A percentile compares a stretch with the other conserved stretches of the same genome.
phyloP scores from a whole-genome alignment of 208 protist genomes.

The Crithidia acanthocephali region DNA sequence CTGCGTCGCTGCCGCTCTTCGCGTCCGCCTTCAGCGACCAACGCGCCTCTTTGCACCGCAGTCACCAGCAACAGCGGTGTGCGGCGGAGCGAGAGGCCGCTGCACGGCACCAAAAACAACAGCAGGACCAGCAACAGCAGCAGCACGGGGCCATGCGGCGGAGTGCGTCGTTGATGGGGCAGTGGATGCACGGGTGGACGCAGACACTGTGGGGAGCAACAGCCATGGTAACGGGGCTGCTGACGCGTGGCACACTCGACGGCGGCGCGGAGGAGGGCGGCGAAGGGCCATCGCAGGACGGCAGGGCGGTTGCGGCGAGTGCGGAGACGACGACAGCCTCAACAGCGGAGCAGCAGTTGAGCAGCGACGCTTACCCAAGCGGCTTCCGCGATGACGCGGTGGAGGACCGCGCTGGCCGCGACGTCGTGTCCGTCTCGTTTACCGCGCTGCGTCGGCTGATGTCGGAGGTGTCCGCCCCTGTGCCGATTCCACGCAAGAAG shows the following conservation, averaged over 20 bases:
- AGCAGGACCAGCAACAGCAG: slow-evolving; percentile 6
- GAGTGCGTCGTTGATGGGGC: neutral
- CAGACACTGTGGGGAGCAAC: slow-evolving; percentile 2
- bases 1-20: slow-evolving; percentile 21
- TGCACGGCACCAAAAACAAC: neutral
- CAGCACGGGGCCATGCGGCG: neutral
- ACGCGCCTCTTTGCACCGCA: slow-evolving; percentile 27
- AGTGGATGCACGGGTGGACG: slow-evolving; percentile 15
- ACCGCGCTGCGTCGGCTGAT: slow-evolving; percentile 26
- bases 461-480: slow-evolving; percentile 20
- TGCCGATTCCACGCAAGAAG: slow-evolving; percentile 15
- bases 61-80: slow-evolving; percentile 13
- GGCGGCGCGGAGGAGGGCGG: slow-evolving; percentile 1
- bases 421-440: slow-evolving; percentile 26
- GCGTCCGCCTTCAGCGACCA: slow-evolving; percentile 25
- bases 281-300: neutral
- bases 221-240: neutral
- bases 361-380: slow-evolving; percentile 8
- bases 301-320: neutral
- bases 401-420: slow-evolving; percentile 6
- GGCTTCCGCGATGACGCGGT: slow-evolving; percentile 11
- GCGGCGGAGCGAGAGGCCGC: slow-evolving; percentile 22
- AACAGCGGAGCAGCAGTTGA: neutral
- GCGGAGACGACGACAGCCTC: neutral
- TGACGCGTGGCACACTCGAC: neutral